Evolutionary conservation across 75 land plant species (phyloP).

Genomic region (Sequoia sempervirens): DNA sequence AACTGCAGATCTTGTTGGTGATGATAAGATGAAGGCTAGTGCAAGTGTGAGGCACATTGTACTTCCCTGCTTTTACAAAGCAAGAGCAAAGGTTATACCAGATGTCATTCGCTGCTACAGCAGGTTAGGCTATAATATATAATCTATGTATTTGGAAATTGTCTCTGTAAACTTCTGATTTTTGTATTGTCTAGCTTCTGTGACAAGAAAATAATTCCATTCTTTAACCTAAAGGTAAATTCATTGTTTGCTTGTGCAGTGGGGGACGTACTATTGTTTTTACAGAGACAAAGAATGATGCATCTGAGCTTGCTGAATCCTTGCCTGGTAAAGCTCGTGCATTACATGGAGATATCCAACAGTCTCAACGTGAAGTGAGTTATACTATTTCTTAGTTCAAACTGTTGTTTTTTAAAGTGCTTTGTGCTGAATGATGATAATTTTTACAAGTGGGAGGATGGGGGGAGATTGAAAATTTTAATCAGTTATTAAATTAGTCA

Average conservation of each 20-base stretch:
- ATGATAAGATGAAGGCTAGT: conserved; percentile 96
- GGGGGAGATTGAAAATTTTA: too few species aligned
- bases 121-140: conserved; percentile 32
- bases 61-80: conserved; percentile 70
- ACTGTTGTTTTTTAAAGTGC: background rate
- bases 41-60: conserved; percentile 79
- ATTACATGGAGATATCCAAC: conserved; percentile 93
- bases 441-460: background rate
- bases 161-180: background rate
- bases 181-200: conserved; percentile 1
- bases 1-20: conserved; percentile 85
- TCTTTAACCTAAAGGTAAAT: background rate
- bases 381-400: background rate
- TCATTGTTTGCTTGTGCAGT: conserved; percentile 25
- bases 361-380: conserved; percentile 77
- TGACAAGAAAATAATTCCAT: background rate
- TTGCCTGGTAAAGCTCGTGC: conserved; percentile 61
- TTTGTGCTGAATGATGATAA: background rate
- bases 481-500: too few species aligned
- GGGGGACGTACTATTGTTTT: conserved; percentile 89
- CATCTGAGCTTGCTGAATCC: conserved; percentile 75
- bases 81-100: conserved; percentile 71
- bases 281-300: conserved; percentile 93
- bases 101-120: conserved; percentile 88
- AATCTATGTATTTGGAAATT: background rate